Evolutionary conservation across 176 grass and related monocot genomes (phyloP).

Genomic region (Musa troglodytarum): DNA sequence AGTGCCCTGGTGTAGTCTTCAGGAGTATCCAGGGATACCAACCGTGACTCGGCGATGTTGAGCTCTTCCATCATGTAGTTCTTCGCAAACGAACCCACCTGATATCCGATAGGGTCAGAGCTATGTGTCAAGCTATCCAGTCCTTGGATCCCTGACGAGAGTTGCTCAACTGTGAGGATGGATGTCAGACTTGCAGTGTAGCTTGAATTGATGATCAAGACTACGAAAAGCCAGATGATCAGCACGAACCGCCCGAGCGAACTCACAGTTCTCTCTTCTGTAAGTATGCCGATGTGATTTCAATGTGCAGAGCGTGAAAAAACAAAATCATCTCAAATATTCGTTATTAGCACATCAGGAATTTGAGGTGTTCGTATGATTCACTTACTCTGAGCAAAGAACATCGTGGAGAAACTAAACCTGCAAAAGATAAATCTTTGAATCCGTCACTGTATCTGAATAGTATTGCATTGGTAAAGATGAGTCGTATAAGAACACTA

Average conservation of each 20-base stretch:
- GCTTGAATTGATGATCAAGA: constrained; percentile 17
- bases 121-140: constrained; percentile 16
- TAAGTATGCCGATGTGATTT: neutral
- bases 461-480: neutral
- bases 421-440: neutral
- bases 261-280: constrained; percentile 16
- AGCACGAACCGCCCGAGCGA: constrained; percentile 16
- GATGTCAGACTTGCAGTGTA: constrained; percentile 21
- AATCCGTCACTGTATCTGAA: neutral
- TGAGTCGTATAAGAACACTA: neutral
- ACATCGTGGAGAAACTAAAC: constrained; percentile 22
- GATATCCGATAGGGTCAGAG: constrained; percentile 15
- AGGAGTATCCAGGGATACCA: constrained; percentile 4
- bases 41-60: neutral
- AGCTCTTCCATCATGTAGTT: constrained; percentile 14
- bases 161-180: constrained; percentile 17
- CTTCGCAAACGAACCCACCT: constrained; percentile 6
- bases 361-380: neutral
- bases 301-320: neutral
- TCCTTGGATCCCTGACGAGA: constrained; percentile 9
- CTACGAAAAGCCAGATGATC: constrained; percentile 15
- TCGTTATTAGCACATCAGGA: neutral
- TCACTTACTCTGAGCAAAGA: constrained; percentile 21
- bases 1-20: constrained; percentile 6
- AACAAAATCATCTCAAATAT: neutral